Evolutionary conservation across 148 eudicot genomes (phyloP), one percentile per base, ranked within the genome.

Genomic region (Suaeda aralocaspica): DNA sequence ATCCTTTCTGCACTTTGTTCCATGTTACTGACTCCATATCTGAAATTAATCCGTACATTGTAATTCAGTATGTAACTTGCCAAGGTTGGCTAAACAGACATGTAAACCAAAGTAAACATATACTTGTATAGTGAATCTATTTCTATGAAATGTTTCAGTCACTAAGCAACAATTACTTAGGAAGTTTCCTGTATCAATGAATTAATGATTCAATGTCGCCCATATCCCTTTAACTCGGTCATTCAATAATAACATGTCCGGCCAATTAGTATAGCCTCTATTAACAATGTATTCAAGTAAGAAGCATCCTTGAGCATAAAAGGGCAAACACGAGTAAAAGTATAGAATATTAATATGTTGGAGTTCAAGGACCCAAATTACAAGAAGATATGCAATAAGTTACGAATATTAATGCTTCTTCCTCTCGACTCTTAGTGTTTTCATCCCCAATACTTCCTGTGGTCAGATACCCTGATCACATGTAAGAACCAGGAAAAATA

Each of bases 1-100:
- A 93, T 90, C 77, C 78, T 80, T 59, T 82, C 79, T 15, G 98
- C 85, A 83, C 98, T 93, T 71, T 73, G 89, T 72, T 88, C 84
- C 92, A 90, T 87, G 74, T 78, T 80, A 26, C 50, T 60, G 25
- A 93, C 66, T 55, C 89, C 92, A 81, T 87, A 93, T 71, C 98
- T 93, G 79, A 67, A 60, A 34, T 1, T 9, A n/a, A n/a, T n/a
- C n/a, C n/a, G n/a, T n/a, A 60, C 45, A 84, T 53, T 13, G 83
- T 82, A 74, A 19, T 6, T 30, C 44, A 60, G 9, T 60, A 33
- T 10, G 12, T n/a, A 60, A 25, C 44, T 4, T 34, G 44, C 64
- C 34, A 60, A n/a, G 88, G 96, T 70, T 77, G 13, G 13, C 4
- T 15, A 60, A 59, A 31, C 19, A 26, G 0, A 80, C 66, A 73